Conservation (phyloP, 2,329 filamentous ascomycete species). For the Verticillium nubilum region DNA sequence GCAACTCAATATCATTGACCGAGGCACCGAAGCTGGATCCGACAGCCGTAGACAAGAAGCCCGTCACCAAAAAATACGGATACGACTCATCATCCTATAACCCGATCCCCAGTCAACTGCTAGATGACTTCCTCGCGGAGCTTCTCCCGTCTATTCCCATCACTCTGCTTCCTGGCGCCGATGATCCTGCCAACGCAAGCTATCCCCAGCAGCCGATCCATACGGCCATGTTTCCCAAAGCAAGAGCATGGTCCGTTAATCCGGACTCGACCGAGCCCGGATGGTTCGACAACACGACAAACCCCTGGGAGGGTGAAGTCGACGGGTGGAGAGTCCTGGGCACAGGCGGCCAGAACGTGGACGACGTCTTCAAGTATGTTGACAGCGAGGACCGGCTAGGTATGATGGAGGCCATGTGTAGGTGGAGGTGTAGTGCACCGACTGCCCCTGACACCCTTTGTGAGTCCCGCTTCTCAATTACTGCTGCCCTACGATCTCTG, state of each 20-base stretch:
- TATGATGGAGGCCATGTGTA: constrained; percentile 91
- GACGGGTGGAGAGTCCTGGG: constrained; percentile 86
- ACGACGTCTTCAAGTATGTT: constrained; percentile 91
- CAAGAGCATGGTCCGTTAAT: constrained; percentile 66
- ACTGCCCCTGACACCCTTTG: constrained; percentile 95
- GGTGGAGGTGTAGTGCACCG: constrained; percentile 86
- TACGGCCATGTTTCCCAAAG: constrained; percentile 78
- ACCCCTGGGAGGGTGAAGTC: constrained; percentile 86
- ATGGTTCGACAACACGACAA: constrained; percentile 87
- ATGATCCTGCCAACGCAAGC: constrained; percentile 83
- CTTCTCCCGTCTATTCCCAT: constrained; percentile 83
- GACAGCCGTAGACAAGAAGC: constrained; percentile 38
- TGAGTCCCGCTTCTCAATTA: constrained; percentile 40
- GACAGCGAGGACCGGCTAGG: constrained; percentile 69
- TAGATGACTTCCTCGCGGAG: constrained; percentile 77
- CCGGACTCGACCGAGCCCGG: constrained; percentile 40
- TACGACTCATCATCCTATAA: constrained; percentile 91
- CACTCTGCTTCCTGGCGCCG: constrained; percentile 77
- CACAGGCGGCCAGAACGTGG: constrained; percentile 86
- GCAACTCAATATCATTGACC: constrained; percentile 77
- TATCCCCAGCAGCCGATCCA: constrained; percentile 93
- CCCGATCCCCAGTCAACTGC: constrained; percentile 70
- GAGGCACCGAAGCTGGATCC: constrained; percentile 30
- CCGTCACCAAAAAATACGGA: constrained; percentile 74
- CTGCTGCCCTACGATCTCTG: background rate